Evolutionary conservation across 2,329 filamentous ascomycete genomes (phyloP), one percentile per base, ranked within the genome.

Genomic region (Aspergillus sp.): DNA sequence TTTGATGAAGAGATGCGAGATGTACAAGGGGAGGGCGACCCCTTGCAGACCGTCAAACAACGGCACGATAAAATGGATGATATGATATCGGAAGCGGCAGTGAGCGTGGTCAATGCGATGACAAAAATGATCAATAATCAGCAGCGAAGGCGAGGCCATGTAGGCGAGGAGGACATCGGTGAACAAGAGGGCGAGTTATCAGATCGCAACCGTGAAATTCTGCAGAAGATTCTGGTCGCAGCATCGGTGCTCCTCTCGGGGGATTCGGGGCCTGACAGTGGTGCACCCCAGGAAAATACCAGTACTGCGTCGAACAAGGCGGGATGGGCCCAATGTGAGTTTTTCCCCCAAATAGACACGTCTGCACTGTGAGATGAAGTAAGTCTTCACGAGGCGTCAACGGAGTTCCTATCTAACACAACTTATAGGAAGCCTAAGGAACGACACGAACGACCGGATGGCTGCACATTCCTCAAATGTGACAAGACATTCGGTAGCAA

Each of bases 401-500:
- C 6, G 17, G 17, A 19, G 27, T 6, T 33, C 11, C 23, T 47
- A 44, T 51, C 50, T 58, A n/a, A 47, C 21, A 24, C 7, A 12
- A 31, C 50, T 6, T 45, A 15, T 41, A 93, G 90, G 63, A 97
- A 97, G 72, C 93, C 96, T 70, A 79, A 85, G 72, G 93, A 91
- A 70, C 86, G 92, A 1, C 93, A 97, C 71, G 82, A 84, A 7
- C 87, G 86, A 63, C 93, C 91, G 0, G 96, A 93, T 62, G 87
- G 86, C 12, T 97, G 93, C 73, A 96, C 91, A 0, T 90, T 87
- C 62, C 74, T 79, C 8, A 74, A 77, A 31, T 96, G 93, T 68
- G 73, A 75, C 49, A 92, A 91, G 68, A 79, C 71, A 0, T 96
- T 96, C 64, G 93, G 93, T n/a, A 93, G 90, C 73, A 96, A 96